Evolutionary conservation across 345 rosid species (phyloP).

Genomic region (Eucalyptus shirleyi): DNA sequence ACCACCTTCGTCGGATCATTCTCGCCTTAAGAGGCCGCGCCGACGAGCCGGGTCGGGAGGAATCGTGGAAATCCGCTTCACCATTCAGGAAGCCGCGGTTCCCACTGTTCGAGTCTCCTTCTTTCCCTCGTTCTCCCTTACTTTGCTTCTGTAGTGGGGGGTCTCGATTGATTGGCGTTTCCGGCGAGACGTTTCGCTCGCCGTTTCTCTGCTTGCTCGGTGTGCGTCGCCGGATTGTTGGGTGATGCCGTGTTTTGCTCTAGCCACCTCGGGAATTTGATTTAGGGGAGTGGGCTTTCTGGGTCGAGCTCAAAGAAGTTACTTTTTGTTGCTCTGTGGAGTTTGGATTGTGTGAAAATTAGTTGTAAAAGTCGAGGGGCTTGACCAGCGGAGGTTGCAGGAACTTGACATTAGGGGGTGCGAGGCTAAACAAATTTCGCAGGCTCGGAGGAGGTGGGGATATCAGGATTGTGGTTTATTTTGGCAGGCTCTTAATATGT

Average conservation of each 20-base stretch:
- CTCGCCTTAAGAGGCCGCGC: background rate
- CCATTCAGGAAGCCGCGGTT: background rate
- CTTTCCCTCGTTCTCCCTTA: background rate
- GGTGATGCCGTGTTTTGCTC: background rate
- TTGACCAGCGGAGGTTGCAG: background rate
- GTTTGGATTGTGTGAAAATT: background rate
- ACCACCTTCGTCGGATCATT: background rate
- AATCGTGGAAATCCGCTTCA: background rate
- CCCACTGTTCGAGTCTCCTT: background rate
- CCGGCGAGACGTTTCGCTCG: background rate
- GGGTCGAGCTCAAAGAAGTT: background rate
- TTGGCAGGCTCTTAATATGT: background rate
- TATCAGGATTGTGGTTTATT: background rate
- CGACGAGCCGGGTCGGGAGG: background rate
- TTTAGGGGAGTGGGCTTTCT: background rate
- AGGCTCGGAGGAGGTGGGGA: background rate
- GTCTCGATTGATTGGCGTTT: background rate
- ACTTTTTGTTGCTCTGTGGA: background rate
- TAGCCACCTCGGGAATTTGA: background rate
- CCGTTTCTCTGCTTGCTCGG: background rate
- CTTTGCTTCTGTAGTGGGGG: background rate
- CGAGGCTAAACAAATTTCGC: background rate
- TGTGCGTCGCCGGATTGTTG: background rate
- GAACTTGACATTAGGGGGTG: background rate
- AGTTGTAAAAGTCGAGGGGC: background rate